phyloP scores from a whole-genome alignment of 257 asterid genomes.

The Lithospermum erythrorhizon region DNA sequence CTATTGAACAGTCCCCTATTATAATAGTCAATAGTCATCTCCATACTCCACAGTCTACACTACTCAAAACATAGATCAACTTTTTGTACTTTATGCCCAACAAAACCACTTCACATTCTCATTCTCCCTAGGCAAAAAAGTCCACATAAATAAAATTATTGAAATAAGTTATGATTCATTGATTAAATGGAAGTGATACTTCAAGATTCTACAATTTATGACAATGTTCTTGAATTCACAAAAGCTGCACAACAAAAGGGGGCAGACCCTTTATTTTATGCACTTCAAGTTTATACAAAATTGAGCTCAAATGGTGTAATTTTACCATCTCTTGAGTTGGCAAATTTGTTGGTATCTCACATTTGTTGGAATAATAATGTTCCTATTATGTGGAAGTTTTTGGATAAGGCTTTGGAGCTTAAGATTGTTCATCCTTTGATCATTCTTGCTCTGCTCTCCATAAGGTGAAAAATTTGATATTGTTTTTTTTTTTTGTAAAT shows the following conservation, averaged over 20 bases:
- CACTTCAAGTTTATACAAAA: slow-evolving; percentile 61
- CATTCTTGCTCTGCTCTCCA: slow-evolving; percentile 71
- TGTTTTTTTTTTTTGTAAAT: too few species aligned
- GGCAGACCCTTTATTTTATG: slow-evolving; percentile 70
- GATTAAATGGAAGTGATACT: slow-evolving; percentile 33
- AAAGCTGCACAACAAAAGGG: slow-evolving; percentile 67
- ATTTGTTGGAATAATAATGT: slow-evolving; percentile 93
- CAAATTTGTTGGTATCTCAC: slow-evolving; percentile 59
- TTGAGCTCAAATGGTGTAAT: slow-evolving; percentile 55
- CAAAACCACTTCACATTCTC: not conserved
- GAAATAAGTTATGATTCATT: slow-evolving; percentile 15
- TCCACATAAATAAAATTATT: slow-evolving; percentile 8
- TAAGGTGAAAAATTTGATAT: slow-evolving; percentile 31
- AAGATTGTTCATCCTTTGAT: slow-evolving; percentile 72
- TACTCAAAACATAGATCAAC: not conserved
- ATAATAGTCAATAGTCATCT: too few species aligned
- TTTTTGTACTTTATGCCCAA: not conserved
- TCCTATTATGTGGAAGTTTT: slow-evolving; percentile 78
- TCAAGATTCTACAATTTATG: slow-evolving; percentile 35
- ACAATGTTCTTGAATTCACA: slow-evolving; percentile 50
- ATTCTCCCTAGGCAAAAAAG: not conserved
- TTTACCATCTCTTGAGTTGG: slow-evolving; percentile 63
- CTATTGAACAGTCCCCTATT: not conserved
- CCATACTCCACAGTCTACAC: not conserved
- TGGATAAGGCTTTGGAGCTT: slow-evolving; percentile 68